These are phyloP conservation scores for Pseudogymnoascus sp. DNA, from an alignment of 2,329 filamentous ascomycete genomes.

Conservation along the genomic window DNA sequence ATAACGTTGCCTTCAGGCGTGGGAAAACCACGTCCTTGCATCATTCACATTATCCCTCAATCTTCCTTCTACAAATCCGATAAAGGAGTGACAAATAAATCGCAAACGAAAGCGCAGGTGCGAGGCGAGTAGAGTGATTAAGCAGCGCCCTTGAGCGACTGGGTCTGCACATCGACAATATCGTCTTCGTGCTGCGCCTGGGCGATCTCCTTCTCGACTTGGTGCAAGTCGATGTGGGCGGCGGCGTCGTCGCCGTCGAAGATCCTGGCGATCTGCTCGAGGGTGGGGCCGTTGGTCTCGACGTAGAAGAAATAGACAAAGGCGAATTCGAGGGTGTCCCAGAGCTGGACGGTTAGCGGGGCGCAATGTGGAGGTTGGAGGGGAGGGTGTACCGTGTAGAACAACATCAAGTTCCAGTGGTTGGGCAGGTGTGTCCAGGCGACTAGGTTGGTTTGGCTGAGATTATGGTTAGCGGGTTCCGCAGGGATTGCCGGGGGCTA, in stretches of 20 bases:
- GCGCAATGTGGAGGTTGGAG: not conserved
- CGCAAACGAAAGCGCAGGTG: constrained; percentile 1
- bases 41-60: not conserved
- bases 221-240: constrained; percentile 46
- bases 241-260: constrained; percentile 60
- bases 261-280: constrained; percentile 63
- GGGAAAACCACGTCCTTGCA: not conserved
- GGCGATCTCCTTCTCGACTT: constrained; percentile 49
- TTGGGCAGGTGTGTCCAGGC: constrained; percentile 51
- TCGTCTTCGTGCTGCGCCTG: constrained; percentile 11
- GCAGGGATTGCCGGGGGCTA: constrained; percentile 47
- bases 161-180: not conserved
- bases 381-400: constrained; percentile 46
- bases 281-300: constrained; percentile 63
- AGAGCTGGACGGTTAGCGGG: constrained; percentile 33
- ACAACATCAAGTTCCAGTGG: constrained; percentile 60
- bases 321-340: constrained; percentile 52
- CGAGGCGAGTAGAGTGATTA: not conserved
- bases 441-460: constrained; percentile 54
- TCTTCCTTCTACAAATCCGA: not conserved
- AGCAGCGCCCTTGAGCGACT: not conserved
- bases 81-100: not conserved
- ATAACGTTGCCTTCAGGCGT: not conserved
- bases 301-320: constrained; percentile 62
- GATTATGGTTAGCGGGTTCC: not conserved